Evolutionary conservation across 768 basidiomycete species (phyloP), one percentile per base, ranked within the genome.

Genomic region (Mycena olivaceomarginata): DNA sequence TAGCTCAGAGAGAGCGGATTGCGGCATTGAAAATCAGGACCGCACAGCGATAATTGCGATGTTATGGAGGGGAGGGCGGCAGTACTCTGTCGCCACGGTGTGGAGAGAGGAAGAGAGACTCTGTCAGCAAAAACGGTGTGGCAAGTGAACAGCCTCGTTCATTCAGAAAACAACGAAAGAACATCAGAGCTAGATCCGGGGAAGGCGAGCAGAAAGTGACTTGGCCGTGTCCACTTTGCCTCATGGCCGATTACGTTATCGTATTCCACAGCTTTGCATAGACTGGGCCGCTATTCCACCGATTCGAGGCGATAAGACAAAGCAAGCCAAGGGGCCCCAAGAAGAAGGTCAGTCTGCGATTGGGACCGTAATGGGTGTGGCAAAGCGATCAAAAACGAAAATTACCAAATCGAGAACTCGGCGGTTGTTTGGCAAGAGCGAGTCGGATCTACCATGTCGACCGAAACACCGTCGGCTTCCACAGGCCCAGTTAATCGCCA

Each of bases 401-500:
- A 65, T 65, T 65, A 22, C 63, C 63, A 45, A 45, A 65, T 45
- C 20, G 63, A 22, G 63, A 12, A 13, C 16, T 10, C 4, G n/a
- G 70, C 39, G 70, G 62, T 72, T 62, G 10, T 71, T 76, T 70
- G 64, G n/a, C 15, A 37, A 1, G 45, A 39, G 16, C 37, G n/a
- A n/a, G 16, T 63, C 37, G 15, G 40, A 8, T 18, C 2, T 8
- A 37, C 53, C 48, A 76, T 62, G 68, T 41, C 70, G 18, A 48
- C 18, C 41, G 11, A 59, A 25, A 53, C 31, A 37, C 56, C 82
- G 39, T 79, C 84, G 43, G 73, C 83, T 16, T 75, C 85, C n/a
- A 80, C 82, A 10, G 82, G 84, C n/a, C 80, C 85, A 41, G 81
- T 78, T 5, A 88, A 89, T 80, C 88, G 89, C 53, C 88, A 92